These are phyloP conservation scores for Dionaea muscipula DNA, from an alignment of 179 eudicot genomes.

Conservation along the genomic window DNA sequence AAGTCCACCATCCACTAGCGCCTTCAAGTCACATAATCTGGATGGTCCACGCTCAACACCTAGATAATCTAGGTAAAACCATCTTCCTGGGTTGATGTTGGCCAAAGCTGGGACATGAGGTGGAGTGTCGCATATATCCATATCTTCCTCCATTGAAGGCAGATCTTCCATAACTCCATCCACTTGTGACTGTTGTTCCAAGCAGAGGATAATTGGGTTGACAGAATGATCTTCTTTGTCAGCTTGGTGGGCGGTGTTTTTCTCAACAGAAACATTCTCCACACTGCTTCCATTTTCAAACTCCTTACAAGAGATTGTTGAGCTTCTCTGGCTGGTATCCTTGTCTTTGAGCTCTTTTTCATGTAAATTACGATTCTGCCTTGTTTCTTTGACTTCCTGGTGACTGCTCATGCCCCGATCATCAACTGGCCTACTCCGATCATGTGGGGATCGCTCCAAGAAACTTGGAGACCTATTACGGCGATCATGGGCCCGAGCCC, in stretches of 20 bases:
- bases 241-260: constrained; percentile 14
- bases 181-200: constrained; percentile 24
- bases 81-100: constrained; percentile 47
- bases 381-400: constrained; percentile 38
- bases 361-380: constrained; percentile 26
- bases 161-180: constrained; percentile 45
- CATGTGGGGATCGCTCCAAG: constrained; percentile 44
- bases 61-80: constrained; percentile 72
- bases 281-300: constrained; percentile 21
- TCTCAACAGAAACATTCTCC: constrained; percentile 29
- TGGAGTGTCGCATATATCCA: constrained; percentile 96
- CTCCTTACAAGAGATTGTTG: constrained; percentile 23
- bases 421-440: constrained; percentile 29
- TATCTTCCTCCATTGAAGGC: constrained; percentile 94
- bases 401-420: constrained; percentile 30
- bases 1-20: constrained; percentile 59
- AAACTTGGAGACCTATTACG: constrained; percentile 37
- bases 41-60: constrained; percentile 84
- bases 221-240: constrained; percentile 27
- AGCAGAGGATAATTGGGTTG: constrained; percentile 15
- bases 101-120: constrained; percentile 56
- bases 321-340: constrained; percentile 25
- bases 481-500: constrained; percentile 35
- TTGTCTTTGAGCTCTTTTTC: constrained; percentile 36
- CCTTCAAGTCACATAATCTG: constrained; percentile 55